A percentile compares a stretch with the other conserved stretches of the same genome.
Evolutionary conservation across 129 eudicot genomes (phyloP).

Genomic region (Apium graveolens): DNA sequence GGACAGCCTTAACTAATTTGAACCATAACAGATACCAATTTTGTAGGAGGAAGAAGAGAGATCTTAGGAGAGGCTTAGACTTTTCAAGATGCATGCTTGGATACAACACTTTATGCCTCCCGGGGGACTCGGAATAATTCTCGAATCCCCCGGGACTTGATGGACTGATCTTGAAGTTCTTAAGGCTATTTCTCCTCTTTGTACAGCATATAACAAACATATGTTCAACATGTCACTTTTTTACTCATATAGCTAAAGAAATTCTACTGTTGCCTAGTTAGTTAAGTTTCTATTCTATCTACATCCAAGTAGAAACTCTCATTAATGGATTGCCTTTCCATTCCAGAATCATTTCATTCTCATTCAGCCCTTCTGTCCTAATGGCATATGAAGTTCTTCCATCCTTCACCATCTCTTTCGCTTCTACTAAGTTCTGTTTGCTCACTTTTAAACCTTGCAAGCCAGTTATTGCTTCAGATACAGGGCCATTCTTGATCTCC

Average conservation of each 20-base stretch:
- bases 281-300: background rate
- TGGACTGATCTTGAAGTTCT: too few relatives aligned
- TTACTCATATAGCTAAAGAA: background rate
- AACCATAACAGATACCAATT: background rate
- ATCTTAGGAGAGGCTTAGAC: conserved; percentile 1
- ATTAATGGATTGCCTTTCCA: conserved; percentile 56
- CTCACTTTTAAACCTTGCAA: conserved; percentile 38
- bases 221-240: background rate
- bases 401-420: conserved; percentile 45
- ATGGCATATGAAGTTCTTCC: conserved; percentile 31
- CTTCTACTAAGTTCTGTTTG: conserved; percentile 40
- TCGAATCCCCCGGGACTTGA: too few relatives aligned
- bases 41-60: background rate
- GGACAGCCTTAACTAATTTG: too few relatives aligned
- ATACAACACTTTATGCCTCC: too few relatives aligned
- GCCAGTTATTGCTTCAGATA: conserved; percentile 9
- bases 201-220: background rate
- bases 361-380: conserved; percentile 32
- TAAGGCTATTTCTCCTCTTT: too few relatives aligned
- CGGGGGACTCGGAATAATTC: too few relatives aligned
- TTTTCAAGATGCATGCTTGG: too few relatives aligned
- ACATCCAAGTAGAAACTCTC: conserved; percentile 52
- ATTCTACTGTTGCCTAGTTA: background rate
- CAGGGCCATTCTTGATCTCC: conserved; percentile 10
- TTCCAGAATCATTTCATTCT: conserved; percentile 52